Conservation (phyloP, 2,329 filamentous ascomycete species). For the Septoria linicola region DNA sequence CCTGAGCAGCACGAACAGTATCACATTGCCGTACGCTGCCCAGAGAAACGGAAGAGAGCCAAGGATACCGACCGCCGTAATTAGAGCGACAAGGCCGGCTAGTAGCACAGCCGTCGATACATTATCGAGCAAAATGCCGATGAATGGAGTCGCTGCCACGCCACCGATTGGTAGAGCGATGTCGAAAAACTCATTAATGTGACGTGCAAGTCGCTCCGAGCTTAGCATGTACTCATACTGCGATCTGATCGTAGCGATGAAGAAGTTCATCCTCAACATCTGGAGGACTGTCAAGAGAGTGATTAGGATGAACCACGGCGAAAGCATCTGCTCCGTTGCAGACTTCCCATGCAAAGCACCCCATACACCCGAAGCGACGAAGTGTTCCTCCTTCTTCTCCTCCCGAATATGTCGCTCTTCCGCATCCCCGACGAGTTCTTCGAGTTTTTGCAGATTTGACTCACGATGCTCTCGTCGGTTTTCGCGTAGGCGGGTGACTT, state of each 20-base stretch:
- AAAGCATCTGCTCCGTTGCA: constrained; percentile 69
- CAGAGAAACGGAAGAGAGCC: constrained; percentile 71
- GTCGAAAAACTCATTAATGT: constrained; percentile 82
- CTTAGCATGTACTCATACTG: constrained; percentile 80
- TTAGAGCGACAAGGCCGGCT: constrained; percentile 65
- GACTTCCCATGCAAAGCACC: constrained; percentile 75
- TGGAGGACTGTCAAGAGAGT: constrained; percentile 66
- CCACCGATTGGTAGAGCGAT: constrained; percentile 76
- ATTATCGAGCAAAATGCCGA: constrained; percentile 75
- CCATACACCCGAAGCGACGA: constrained; percentile 69
- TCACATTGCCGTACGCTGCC: constrained; percentile 73
- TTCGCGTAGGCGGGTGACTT: constrained; percentile 56
- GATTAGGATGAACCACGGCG: constrained; percentile 81
- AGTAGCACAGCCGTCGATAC: constrained; percentile 71
- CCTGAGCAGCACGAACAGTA: constrained; percentile 77
- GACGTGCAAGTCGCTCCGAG: constrained; percentile 59
- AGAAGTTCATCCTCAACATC: constrained; percentile 72
- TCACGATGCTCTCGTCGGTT: constrained; percentile 60
- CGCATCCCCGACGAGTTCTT: constrained; percentile 67
- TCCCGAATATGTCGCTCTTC: constrained; percentile 51
- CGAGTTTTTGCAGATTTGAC: constrained; percentile 68
- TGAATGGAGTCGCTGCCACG: constrained; percentile 80
- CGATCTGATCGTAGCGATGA: constrained; percentile 77
- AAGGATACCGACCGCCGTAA: constrained; percentile 72
- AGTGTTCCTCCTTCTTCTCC: constrained; percentile 22